Conservation (phyloP, 179 eudicot genomes). For the Camellia oleifera region DNA sequence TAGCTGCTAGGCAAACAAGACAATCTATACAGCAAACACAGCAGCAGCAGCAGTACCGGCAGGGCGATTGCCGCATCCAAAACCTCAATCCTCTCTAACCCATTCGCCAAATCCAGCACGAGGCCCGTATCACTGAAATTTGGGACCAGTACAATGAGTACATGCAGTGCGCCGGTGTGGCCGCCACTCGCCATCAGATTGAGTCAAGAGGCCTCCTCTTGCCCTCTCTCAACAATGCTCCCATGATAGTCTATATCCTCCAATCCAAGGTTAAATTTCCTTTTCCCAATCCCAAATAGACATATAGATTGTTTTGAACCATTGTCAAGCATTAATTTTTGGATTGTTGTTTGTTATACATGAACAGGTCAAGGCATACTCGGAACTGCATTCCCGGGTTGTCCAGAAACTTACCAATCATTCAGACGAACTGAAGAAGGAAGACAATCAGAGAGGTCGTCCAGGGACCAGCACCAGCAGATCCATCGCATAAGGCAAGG, state of each 20-base stretch:
- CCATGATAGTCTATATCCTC: conserved; percentile 36
- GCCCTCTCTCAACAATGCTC: conserved; percentile 40
- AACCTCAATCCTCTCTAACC: conserved; percentile 23
- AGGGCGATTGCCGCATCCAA: conserved; percentile 21
- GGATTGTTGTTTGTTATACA: no score
- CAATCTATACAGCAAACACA: no score
- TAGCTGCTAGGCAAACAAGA: no score
- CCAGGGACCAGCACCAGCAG: conserved; percentile 45
- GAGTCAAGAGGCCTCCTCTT: conserved; percentile 19
- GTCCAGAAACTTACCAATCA: conserved; percentile 51
- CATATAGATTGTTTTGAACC: no score
- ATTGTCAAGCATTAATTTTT: no score
- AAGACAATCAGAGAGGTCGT: not conserved
- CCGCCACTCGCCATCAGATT: conserved; percentile 18
- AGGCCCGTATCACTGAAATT: conserved; percentile 20
- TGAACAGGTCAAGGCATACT: conserved; percentile 47
- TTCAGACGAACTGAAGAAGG: conserved; percentile 8
- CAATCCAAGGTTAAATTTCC: conserved; percentile 11
- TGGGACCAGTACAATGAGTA: conserved; percentile 21
- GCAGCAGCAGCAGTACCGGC: not conserved
- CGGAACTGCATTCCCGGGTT: conserved; percentile 46
- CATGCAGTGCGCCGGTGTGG: conserved; percentile 25
- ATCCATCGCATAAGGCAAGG: conserved; percentile 35
- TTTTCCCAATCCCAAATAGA: no score
- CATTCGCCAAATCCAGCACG: conserved; percentile 13